Evolutionary conservation across 495 filamentous ascomycete species (phyloP), one percentile per base, ranked within the genome.

Genomic region (Lepraria neglecta): DNA sequence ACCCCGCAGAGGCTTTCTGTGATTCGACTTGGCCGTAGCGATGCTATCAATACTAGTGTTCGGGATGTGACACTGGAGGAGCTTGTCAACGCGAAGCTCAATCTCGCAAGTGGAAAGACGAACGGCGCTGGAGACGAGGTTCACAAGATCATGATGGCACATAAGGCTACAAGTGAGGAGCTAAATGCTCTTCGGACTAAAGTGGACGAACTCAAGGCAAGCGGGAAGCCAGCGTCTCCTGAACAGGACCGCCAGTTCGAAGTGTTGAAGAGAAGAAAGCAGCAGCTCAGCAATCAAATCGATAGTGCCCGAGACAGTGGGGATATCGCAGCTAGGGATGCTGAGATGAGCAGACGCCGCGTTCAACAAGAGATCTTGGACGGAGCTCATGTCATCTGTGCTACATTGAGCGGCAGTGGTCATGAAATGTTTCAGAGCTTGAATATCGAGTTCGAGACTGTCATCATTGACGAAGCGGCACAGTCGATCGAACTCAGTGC

Each of bases 401-500:
- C 94, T 27, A 98, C 94, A 0, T 84, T 98, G 57, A 96, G 90
- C 70, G 94, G 92, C 58, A 92, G 88, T 73, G 94, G 94, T 17
- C 95, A 97, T 66, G 95, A 98, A 55, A 96, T 98, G 86, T 95
- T 98, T 76, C 91, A 91, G 73, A 86, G 85, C 65, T 74, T 97
- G 54, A 92, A 88, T 66, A 90, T 97, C 56, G 94, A 97, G 71
- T 97, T 98, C 64, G 94, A 98, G 73, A 97, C 94, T 0, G 94
- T 98, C 63, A 87, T 98, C 68, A 96, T 98, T 68, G 94, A 98
- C 68, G 94, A 98, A 78, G 94, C 94, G 3, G 94, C 94, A 21
- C 94, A 98, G 77, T 98, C 91, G 62, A 94, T 98, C 64, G 94
- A 98, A 75, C 79, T 98, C 71, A 96, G 91, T 68, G 92, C 95